Evolutionary conservation across 371 early-diverging fungal genomes (phyloP).

Genomic region (Chytridium lagenaria): DNA sequence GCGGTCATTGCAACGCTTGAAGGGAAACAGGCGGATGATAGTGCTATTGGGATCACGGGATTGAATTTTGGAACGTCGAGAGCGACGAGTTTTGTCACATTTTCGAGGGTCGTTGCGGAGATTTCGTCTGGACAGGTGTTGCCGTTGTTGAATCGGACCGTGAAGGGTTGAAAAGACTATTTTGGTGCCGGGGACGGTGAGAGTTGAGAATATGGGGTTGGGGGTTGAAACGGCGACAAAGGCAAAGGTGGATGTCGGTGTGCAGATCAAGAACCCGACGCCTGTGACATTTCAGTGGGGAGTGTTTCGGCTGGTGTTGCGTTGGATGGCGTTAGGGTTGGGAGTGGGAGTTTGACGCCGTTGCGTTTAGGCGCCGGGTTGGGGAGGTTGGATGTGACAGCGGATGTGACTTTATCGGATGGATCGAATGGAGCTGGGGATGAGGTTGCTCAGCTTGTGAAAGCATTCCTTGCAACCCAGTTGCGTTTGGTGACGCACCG

Average conservation of each 20-base stretch:
- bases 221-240: too few species aligned
- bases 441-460: too few species aligned
- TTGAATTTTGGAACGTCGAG: conserved; percentile 39
- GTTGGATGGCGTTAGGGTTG: conserved; percentile 26
- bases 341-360: conserved; percentile 24
- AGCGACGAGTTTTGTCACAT: conserved; percentile 34
- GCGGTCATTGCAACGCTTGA: too few species aligned
- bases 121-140: conserved; percentile 26
- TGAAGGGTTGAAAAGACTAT: conserved; percentile 10
- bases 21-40: too few species aligned
- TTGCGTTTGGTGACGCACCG: neutral
- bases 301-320: conserved; percentile 27
- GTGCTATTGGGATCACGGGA: conserved; percentile 44
- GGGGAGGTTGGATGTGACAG: too few species aligned
- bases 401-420: too few species aligned
- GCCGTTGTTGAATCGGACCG: neutral
- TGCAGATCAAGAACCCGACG: conserved; percentile 26
- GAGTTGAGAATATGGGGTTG: too few species aligned
- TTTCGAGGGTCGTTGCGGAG: conserved; percentile 34
- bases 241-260: conserved; percentile 17
- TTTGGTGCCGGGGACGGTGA: conserved; percentile 32
- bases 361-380: too few species aligned
- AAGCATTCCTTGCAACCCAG: too few species aligned
- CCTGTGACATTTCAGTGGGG: conserved; percentile 17
- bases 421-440: too few species aligned